Conservation (phyloP, 345 rosid genomes). For the Lepidium africanum region DNA sequence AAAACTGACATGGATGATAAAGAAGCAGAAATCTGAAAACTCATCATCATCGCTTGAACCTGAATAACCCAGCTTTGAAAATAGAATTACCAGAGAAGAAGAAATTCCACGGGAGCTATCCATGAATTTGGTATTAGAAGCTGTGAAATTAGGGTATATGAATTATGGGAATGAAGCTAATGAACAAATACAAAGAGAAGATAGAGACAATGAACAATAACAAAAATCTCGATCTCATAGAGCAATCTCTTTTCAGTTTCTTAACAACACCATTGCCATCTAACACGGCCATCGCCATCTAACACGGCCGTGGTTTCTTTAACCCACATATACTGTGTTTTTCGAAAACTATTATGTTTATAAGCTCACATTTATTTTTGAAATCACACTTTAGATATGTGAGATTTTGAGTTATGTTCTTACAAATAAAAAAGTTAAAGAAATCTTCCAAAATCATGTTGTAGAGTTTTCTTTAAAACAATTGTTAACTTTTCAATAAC, state of each 20-base stretch:
- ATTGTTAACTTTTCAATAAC: too few species aligned
- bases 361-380: too few species aligned
- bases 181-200: slow-evolving; percentile 28
- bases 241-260: neutral
- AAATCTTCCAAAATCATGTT: too few species aligned
- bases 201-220: slow-evolving; percentile 9
- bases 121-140: slow-evolving; percentile 43
- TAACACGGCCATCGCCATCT: too few species aligned
- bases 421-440: too few species aligned
- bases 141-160: slow-evolving; percentile 58
- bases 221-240: slow-evolving; percentile 41
- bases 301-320: too few species aligned
- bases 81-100: slow-evolving; percentile 47
- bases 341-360: too few species aligned
- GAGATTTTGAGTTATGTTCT: too few species aligned
- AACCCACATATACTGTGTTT: too few species aligned
- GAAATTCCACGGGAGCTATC: slow-evolving; percentile 45
- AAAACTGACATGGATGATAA: slow-evolving; percentile 54
- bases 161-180: slow-evolving; percentile 36
- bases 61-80: slow-evolving; percentile 60
- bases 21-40: slow-evolving; percentile 49
- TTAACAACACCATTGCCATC: too few species aligned
- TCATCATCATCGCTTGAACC: slow-evolving; percentile 26
- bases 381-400: too few species aligned
- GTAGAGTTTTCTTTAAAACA: too few species aligned